phyloP scores from a whole-genome alignment of 75 land plant genomes.

The Picea glauca region DNA sequence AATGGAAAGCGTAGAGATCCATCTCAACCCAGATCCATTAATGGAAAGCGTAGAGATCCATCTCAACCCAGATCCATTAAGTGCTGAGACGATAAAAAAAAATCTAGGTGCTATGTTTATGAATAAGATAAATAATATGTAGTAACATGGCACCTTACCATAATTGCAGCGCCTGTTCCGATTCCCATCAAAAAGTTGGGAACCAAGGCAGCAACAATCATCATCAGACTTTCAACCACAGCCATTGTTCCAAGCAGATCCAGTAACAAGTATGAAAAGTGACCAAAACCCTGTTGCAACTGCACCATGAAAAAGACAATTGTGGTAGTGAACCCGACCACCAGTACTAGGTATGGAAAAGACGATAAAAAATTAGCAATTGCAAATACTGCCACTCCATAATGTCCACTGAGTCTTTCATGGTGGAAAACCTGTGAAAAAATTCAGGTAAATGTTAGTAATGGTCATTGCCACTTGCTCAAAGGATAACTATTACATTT shows the following conservation, averaged over 20 bases:
- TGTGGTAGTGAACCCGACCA: constrained; percentile 30
- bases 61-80: neutral
- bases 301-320: constrained; percentile 59
- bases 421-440: constrained; percentile 20
- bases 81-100: neutral
- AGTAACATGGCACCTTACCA: constrained; percentile 29
- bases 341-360: constrained; percentile 51
- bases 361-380: constrained; percentile 70
- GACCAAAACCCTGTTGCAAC: constrained; percentile 37
- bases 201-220: constrained; percentile 78
- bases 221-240: constrained; percentile 80
- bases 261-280: constrained; percentile 40
- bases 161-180: constrained; percentile 68
- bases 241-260: constrained; percentile 46
- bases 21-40: too few species aligned
- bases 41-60: too few species aligned
- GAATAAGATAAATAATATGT: neutral
- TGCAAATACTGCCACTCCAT: constrained; percentile 50
- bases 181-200: constrained; percentile 88
- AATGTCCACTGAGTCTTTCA: constrained; percentile 56
- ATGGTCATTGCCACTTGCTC: too few species aligned
- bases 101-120: neutral
- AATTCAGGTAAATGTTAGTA: neutral
- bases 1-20: too few species aligned
- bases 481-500: too few species aligned